Conservation (phyloP, 2,329 filamentous ascomycete species). For the Mycosphaerelloides madeirae region DNA sequence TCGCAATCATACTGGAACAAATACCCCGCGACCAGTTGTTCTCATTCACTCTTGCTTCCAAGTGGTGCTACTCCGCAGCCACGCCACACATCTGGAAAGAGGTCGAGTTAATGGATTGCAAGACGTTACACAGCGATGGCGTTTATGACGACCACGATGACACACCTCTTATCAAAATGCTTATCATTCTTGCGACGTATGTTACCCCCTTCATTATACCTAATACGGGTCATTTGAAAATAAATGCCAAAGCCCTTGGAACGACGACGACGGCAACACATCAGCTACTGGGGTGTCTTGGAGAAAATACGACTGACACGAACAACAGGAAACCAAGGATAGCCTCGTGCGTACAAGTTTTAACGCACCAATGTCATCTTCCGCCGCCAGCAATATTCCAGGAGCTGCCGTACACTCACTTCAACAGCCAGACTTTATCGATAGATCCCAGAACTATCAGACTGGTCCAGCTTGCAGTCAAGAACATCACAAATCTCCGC, state of each 20-base stretch:
- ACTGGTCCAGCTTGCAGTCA: slow-evolving; percentile 36
- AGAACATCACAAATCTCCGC: slow-evolving; percentile 40
- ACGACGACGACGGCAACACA: too few species aligned
- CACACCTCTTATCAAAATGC: slow-evolving; percentile 40
- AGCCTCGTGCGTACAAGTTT: slow-evolving; percentile 39
- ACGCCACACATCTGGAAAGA: slow-evolving; percentile 38
- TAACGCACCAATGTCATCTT: slow-evolving; percentile 45
- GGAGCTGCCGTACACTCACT: slow-evolving; percentile 39
- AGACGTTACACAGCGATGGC: slow-evolving; percentile 22
- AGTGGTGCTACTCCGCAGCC: slow-evolving; percentile 34
- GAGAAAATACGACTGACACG: too few species aligned
- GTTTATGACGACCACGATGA: slow-evolving; percentile 36
- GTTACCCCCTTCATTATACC: slow-evolving; percentile 3
- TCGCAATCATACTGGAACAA: slow-evolving; percentile 37
- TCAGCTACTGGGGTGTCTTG: too few species aligned
- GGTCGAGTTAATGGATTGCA: slow-evolving; percentile 39
- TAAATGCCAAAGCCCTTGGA: too few species aligned
- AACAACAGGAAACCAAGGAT: slow-evolving; percentile 33
- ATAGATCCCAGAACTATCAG: slow-evolving; percentile 37
- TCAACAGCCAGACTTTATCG: slow-evolving; percentile 38
- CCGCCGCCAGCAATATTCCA: slow-evolving; percentile 42
- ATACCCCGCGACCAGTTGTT: slow-evolving; percentile 31
- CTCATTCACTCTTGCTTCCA: slow-evolving; percentile 33
- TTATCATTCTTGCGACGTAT: slow-evolving; percentile 39
- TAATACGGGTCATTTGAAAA: too few species aligned